phyloP scores from a whole-genome alignment of 768 basidiomycete species.

The Cantharellus cinnabarinus region DNA sequence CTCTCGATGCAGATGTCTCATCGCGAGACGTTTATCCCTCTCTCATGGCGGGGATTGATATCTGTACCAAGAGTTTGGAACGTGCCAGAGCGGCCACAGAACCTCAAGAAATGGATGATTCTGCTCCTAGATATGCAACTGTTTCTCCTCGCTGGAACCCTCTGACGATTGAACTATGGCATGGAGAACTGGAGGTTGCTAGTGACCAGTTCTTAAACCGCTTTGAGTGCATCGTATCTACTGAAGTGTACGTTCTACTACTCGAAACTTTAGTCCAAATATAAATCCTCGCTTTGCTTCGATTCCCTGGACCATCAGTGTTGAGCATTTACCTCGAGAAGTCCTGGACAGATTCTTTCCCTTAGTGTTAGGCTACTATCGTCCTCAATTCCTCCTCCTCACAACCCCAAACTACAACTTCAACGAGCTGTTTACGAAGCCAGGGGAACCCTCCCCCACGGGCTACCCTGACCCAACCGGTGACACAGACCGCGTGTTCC shows the following conservation, averaged over 20 bases:
- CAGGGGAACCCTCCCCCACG: constrained; percentile 17
- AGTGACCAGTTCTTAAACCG: constrained; percentile 42
- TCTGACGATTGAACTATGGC: constrained; percentile 45
- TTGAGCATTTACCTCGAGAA: constrained; percentile 53
- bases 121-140: constrained; percentile 1
- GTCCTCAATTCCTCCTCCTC: constrained; percentile 48
- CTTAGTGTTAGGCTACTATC: constrained; percentile 55
- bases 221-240: constrained; percentile 49
- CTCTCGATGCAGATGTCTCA: constrained; percentile 9
- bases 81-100: constrained; percentile 30
- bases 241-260: constrained; percentile 47
- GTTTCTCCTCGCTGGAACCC: constrained; percentile 39
- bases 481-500: constrained; percentile 52
- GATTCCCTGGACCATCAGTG: constrained; percentile 23
- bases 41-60: constrained; percentile 48
- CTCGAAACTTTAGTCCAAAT: constrained; percentile 3
- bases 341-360: constrained; percentile 45
- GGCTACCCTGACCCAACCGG: constrained; percentile 58
- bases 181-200: constrained; percentile 46
- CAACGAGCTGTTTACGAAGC: constrained; percentile 52
- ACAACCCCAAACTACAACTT: constrained; percentile 78
- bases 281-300: neutral
- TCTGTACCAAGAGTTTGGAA: constrained; percentile 31
- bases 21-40: constrained; percentile 29
- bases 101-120: constrained; percentile 15